Evolutionary conservation across 192 early-diverging fungal species (phyloP).

Genomic region (Backusella australiensis): DNA sequence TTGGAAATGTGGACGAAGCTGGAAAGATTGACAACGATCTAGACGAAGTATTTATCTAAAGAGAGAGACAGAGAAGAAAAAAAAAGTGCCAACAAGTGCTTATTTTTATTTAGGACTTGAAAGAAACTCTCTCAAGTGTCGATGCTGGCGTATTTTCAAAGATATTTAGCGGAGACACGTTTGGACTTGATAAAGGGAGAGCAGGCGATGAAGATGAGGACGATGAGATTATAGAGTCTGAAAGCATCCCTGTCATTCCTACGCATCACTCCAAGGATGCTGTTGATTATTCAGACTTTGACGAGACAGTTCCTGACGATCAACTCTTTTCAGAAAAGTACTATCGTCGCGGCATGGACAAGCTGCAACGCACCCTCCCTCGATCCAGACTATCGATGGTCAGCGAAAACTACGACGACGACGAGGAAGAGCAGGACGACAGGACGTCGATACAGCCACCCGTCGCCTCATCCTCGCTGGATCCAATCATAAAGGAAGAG

Average conservation of each 20-base stretch:
- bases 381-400: slow-evolving; percentile 26
- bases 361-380: slow-evolving; percentile 19
- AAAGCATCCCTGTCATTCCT: slow-evolving; percentile 49
- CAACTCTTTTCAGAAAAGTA: slow-evolving; percentile 47
- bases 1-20: slow-evolving; percentile 89
- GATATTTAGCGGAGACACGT: slow-evolving; percentile 46
- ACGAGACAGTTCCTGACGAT: slow-evolving; percentile 76
- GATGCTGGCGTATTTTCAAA: slow-evolving; percentile 51
- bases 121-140: slow-evolving; percentile 49
- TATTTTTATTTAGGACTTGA: slow-evolving; percentile 46
- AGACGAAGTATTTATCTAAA: slow-evolving; percentile 19
- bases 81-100: background rate
- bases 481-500: background rate
- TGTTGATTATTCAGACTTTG: slow-evolving; percentile 80
- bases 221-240: slow-evolving; percentile 28
- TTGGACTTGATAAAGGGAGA: slow-evolving; percentile 51
- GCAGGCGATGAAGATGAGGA: slow-evolving; percentile 42
- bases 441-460: background rate
- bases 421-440: slow-evolving; percentile 26
- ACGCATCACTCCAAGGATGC: slow-evolving; percentile 58
- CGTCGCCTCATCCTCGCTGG: background rate
- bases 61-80: background rate
- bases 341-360: slow-evolving; percentile 40
- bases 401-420: slow-evolving; percentile 41
- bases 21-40: slow-evolving; percentile 64